Base-by-base conservation (phyloP, 129 eudicot genomes). In the Dittrichia graveolens region DNA sequence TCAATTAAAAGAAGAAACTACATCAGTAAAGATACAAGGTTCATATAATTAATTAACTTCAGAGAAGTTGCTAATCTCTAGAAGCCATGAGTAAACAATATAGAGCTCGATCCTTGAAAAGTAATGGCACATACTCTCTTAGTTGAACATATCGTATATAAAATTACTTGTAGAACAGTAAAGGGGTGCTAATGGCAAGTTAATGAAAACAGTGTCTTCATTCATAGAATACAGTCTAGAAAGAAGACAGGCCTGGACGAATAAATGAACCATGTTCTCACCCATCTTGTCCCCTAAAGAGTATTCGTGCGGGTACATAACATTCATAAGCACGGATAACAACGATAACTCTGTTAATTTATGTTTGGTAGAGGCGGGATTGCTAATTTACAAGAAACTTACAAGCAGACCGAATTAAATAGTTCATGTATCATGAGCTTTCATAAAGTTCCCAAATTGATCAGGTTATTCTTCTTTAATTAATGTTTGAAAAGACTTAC, bases 401-500 rank as follows among this genome's bases (percentile, higher is more conserved):
- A 46, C 57, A 70, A 70, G 52, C 18, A 16, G 4, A 54, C 16
- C 39, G 14, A 11, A 54, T 70, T 55, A 55, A 40, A 40, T 19
- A 39, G 11, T 54, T 70, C 42, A 41, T 56, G 43, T 55, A 56
- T 71, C 55, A 71, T 56, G 42, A 39, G 54, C 14, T 8, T 42
- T 64, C 69, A 9, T 49, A 35, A 4, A 38, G 35, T 69, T 35
- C 38, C n/a, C n/a, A n/a, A 15, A 24, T 35, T 8, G 8, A 38
- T 44, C 15, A 53, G 49, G 18, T 43, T 44, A 65, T 5, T 18
- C 42, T 53, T 40, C 15, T 45, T 61, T 6, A 72, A 16, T 10
- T n/a, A 56, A 40, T 55, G 68, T 65, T 18, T 72, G 11, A 24
- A 56, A 56, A 69, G 73, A 80, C 41, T 65, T 82, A 90, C 99